These are phyloP conservation scores for Pezicula radicicola DNA, from an alignment of 2,329 filamentous ascomycete genomes.

Conservation along the genomic window DNA sequence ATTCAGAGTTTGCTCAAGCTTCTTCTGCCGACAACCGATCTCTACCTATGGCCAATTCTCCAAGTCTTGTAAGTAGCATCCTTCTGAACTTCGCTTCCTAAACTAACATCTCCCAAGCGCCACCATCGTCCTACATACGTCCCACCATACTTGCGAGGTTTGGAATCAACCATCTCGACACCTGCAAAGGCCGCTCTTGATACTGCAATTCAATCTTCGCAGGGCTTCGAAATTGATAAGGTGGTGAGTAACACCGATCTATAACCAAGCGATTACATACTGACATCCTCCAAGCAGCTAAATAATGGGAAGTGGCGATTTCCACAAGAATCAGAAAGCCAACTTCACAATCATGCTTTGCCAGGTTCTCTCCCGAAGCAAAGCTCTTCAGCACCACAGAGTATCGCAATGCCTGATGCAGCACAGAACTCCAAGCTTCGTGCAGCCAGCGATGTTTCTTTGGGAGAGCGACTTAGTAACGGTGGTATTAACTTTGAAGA, in stretches of 20 bases:
- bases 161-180: neutral
- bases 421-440: neutral
- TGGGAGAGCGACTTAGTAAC: slow-evolving; percentile 11
- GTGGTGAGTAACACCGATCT: too few species aligned
- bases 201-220: neutral
- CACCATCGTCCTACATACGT: neutral
- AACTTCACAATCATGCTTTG: too few species aligned
- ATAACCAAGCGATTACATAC: too few species aligned
- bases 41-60: neutral
- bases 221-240: neutral
- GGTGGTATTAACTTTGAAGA: neutral
- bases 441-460: neutral
- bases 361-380: too few species aligned
- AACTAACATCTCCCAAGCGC: neutral
- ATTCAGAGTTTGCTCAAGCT: too few species aligned
- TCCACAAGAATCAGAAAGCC: too few species aligned
- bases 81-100: neutral
- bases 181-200: neutral
- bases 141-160: slow-evolving; percentile 4
- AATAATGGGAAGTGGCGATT: too few species aligned
- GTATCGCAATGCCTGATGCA: neutral
- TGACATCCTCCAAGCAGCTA: too few species aligned
- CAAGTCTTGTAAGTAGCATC: neutral
- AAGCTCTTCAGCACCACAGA: neutral
- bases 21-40: too few species aligned